Evolutionary conservation across 306 rosid genomes (phyloP), one percentile per base, ranked within the genome.

Genomic region (Purshia tridentata): DNA sequence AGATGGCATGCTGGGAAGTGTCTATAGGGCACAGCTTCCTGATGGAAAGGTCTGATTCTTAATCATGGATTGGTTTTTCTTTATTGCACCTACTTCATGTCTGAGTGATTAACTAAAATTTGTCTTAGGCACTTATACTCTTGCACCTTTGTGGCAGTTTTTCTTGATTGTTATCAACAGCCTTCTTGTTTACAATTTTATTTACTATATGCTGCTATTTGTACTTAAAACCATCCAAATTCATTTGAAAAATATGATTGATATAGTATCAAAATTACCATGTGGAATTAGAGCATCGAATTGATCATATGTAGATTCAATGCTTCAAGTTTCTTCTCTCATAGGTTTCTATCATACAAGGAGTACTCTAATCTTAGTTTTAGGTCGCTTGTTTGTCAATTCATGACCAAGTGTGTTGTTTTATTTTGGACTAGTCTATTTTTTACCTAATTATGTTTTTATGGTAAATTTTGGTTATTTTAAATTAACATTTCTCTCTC

Each of bases 1-100:
- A 86, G 79, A 57, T 37, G 99, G 99, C 81, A 91, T 84, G 95
- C 80, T 95, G 81, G 99, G 99, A 69, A 90, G 47, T 16, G 99
- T 91, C 57, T 95, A 95, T 74, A 85, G 88, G 84, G 99, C 99
- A 42, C 87, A 89, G 85, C 93, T 91, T 59, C 98, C 99, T 69
- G 77, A 78, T 51, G 96, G 99, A 78, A 95, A 91, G 98, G 99
- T 95, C 82, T 74, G 81, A 20, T 80, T 58, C 42, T 63, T 81
- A 48, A 22, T 78, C 61, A 63, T 72, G 20, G 11, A 62, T 72
- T 79, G 72, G 67, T 13, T 78, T 81, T 67, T 49, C 51, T 57
- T 41, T 74, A 9, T 65, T 62, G 39, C 45, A 65, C 23, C 54
- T 76, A 51, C 53, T 58, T 8, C 16, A 8, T 68, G 59, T 55